These are phyloP conservation scores for Endotrypanum monterogeii DNA, from an alignment of 208 protist genomes.

Conservation along the genomic window DNA sequence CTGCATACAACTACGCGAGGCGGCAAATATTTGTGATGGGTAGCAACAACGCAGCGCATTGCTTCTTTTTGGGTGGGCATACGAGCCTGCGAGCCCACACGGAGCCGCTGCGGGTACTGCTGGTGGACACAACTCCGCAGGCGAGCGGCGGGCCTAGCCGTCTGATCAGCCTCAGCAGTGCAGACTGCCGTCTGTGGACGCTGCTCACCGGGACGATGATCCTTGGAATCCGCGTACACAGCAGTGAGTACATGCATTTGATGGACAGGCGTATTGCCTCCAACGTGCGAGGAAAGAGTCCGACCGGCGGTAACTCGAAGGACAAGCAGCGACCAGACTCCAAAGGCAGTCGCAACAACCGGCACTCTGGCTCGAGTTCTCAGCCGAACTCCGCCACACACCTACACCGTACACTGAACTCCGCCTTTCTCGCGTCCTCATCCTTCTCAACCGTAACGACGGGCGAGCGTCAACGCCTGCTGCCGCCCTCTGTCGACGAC, in stretches of 20 bases:
- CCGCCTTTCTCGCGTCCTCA: background rate
- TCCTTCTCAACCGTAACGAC: constrained; percentile 10
- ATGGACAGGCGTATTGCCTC: constrained; percentile 36
- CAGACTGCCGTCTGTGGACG: constrained; percentile 68
- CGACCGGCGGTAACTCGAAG: background rate
- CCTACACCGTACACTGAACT: background rate
- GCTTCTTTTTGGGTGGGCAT: constrained; percentile 65
- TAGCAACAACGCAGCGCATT: constrained; percentile 62
- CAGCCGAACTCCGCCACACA: background rate
- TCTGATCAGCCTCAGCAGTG: constrained; percentile 55
- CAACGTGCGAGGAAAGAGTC: background rate
- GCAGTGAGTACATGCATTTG: constrained; percentile 56
- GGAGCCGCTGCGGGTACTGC: constrained; percentile 45
- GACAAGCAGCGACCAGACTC: background rate
- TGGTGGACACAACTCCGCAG: constrained; percentile 26
- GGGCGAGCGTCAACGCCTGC: constrained; percentile 17
- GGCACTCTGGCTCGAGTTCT: background rate
- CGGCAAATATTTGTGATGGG: constrained; percentile 72
- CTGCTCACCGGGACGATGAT: constrained; percentile 46
- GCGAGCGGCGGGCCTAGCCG: constrained; percentile 22
- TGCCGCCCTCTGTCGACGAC: constrained; percentile 27
- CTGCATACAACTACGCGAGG: constrained; percentile 64
- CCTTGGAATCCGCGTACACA: constrained; percentile 71
- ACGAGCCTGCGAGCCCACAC: constrained; percentile 55
- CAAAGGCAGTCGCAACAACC: background rate